A percentile compares a stretch with the other conserved stretches of the same genome.
Conservation (phyloP, 2,329 filamentous ascomycete species). For the Kalmusia sp. region DNA sequence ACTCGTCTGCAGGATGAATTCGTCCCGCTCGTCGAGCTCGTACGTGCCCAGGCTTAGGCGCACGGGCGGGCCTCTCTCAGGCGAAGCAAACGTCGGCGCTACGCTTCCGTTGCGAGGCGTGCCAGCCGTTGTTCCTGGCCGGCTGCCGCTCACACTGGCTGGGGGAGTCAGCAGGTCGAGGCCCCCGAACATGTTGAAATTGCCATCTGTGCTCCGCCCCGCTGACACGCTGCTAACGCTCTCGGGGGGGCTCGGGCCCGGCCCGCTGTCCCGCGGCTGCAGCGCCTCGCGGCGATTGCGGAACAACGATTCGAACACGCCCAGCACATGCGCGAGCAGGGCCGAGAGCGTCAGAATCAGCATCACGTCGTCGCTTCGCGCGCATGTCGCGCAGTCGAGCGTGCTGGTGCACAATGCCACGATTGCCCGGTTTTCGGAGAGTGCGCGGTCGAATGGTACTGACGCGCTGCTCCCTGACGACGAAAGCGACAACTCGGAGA, state of each 20-base stretch:
- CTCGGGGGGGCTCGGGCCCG: background rate
- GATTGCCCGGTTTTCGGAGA: conserved; percentile 6
- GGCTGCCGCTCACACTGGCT: background rate
- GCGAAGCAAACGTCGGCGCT: too few relatives aligned
- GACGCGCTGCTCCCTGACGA: background rate
- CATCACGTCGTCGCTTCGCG: background rate
- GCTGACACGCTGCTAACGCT: background rate
- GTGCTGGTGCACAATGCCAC: conserved; percentile 7
- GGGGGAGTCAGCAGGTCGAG: background rate
- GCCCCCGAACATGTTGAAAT: background rate
- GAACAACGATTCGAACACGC: background rate
- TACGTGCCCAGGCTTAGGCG: conserved; percentile 1
- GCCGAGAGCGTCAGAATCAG: conserved; percentile 2
- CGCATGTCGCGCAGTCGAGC: conserved; percentile 1
- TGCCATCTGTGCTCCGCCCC: background rate
- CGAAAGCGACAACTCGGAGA: conserved; percentile 4
- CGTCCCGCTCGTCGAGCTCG: conserved; percentile 9
- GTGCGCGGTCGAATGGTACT: conserved; percentile 7
- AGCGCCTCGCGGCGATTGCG: background rate
- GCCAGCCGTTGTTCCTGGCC: too few relatives aligned
- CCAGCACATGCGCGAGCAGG: background rate
- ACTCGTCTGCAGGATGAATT: conserved; percentile 1
- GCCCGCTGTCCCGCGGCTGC: background rate
- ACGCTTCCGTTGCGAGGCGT: too few relatives aligned
- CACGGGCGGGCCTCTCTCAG: background rate